A percentile compares a stretch with the other conserved stretches of the same genome.
Evolutionary conservation across 495 filamentous ascomycete genomes (phyloP).

Genomic region (Tuber aestivum): DNA sequence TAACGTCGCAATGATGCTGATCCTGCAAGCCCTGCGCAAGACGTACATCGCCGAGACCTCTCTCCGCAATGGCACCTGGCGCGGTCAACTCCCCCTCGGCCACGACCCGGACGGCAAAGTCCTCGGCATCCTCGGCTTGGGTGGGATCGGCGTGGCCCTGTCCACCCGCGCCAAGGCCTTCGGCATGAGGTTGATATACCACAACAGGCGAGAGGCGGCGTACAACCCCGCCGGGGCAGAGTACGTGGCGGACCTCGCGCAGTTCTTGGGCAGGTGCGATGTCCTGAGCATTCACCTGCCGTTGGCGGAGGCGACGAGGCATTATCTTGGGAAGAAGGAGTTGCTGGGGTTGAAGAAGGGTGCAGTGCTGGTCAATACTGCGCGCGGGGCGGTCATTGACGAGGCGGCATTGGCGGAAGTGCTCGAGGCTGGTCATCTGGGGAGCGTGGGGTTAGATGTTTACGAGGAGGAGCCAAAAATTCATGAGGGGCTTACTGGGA

Average conservation of each 20-base stretch:
- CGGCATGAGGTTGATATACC: conserved; percentile 94
- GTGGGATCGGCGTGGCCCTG: conserved; percentile 75
- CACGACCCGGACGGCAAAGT: conserved; percentile 61
- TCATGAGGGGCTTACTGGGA: conserved; percentile 56
- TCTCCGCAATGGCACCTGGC: conserved; percentile 57
- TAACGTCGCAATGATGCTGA: conserved; percentile 64
- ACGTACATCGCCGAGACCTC: conserved; percentile 58
- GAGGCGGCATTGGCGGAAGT: conserved; percentile 61
- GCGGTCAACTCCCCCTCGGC: conserved; percentile 45
- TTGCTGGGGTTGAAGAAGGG: conserved; percentile 61
- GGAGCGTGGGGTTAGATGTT: conserved; percentile 60
- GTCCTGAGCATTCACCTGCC: conserved; percentile 64
- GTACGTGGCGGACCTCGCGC: conserved; percentile 46
- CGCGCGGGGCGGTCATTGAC: conserved; percentile 64
- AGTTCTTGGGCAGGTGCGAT: conserved; percentile 56
- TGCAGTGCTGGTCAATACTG: conserved; percentile 65
- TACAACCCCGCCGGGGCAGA: conserved; percentile 59
- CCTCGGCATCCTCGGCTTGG: conserved; percentile 81
- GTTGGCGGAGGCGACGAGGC: conserved; percentile 59
- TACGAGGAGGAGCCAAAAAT: conserved; percentile 64
- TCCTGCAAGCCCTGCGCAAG: conserved; percentile 63
- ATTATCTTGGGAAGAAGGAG: conserved; percentile 57
- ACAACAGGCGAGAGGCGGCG: conserved; percentile 85
- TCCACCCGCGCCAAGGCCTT: conserved; percentile 62
- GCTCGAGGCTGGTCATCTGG: conserved; percentile 57